Evolutionary conservation across 208 protist genomes (phyloP).

Genomic region (Trypanosomatidae sp.): DNA sequence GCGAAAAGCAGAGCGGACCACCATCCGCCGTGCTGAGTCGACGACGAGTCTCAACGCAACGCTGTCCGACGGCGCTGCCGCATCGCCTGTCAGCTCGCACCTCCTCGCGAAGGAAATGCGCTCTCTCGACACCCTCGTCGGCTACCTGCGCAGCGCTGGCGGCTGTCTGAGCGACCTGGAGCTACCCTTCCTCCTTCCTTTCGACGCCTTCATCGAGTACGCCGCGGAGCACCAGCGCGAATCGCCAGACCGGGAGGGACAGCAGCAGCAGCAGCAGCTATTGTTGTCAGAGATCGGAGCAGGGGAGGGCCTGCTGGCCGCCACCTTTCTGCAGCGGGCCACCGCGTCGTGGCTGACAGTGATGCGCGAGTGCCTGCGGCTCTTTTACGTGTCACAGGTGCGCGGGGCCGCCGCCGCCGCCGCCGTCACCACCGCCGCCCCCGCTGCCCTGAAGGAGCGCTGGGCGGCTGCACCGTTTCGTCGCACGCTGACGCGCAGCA

Average conservation of each 20-base stretch:
- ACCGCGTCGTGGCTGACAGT: slow-evolving; percentile 74
- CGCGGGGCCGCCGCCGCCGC: slow-evolving; percentile 3
- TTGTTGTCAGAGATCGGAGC: too few species aligned
- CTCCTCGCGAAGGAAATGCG: slow-evolving; percentile 36
- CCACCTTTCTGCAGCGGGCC: slow-evolving; percentile 19
- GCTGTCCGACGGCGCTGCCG: too few species aligned
- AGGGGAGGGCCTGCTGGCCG: too few species aligned
- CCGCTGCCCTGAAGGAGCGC: too few species aligned
- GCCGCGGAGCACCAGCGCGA: too few species aligned
- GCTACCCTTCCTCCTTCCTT: slow-evolving; percentile 73
- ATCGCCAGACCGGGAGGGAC: too few species aligned
- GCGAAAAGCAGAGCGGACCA: too few species aligned
- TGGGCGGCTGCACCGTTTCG: slow-evolving; percentile 13
- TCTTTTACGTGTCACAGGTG: slow-evolving; percentile 76
- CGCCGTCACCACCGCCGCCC: slow-evolving; percentile 5
- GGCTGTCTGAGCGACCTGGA: slow-evolving; percentile 75
- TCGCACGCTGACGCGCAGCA: slow-evolving; percentile 53
- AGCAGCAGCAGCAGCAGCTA: too few species aligned
- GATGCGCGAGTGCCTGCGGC: slow-evolving; percentile 74
- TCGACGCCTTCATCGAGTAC: slow-evolving; percentile 70
- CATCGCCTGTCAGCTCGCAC: too few species aligned
- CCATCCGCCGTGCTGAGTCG: too few species aligned
- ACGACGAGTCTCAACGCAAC: not conserved
- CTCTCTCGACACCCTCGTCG: slow-evolving; percentile 58
- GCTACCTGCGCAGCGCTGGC: slow-evolving; percentile 72